These are phyloP conservation scores for Pleurotus ostreatus DNA, from an alignment of 768 basidiomycete genomes.

Conservation along the genomic window DNA sequence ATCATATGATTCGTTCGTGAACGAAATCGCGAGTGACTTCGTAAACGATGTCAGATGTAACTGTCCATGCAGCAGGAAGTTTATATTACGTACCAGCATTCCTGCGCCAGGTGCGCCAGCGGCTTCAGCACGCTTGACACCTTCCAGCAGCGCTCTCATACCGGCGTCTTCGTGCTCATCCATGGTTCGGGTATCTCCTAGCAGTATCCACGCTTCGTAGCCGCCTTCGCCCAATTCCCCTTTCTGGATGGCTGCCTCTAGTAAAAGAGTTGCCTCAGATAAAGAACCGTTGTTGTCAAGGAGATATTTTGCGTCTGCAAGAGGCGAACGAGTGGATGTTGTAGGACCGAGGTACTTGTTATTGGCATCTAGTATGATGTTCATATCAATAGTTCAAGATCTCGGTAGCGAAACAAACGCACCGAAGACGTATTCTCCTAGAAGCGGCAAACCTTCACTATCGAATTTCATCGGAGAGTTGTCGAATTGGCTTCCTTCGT, in stretches of 20 bases:
- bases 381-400: too few species aligned
- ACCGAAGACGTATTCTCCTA: slow-evolving; percentile 79
- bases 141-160: slow-evolving; percentile 74
- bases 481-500: slow-evolving; percentile 26
- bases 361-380: slow-evolving; percentile 46
- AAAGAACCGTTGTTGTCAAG: slow-evolving; percentile 81
- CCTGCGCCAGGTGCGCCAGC: slow-evolving; percentile 63
- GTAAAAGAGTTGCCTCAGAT: slow-evolving; percentile 78
- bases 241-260: slow-evolving; percentile 88
- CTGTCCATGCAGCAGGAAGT: background rate
- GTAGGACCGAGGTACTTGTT: slow-evolving; percentile 67
- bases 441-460: slow-evolving; percentile 66
- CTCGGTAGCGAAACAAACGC: slow-evolving; percentile 17
- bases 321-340: slow-evolving; percentile 40
- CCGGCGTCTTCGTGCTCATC: slow-evolving; percentile 83
- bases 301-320: slow-evolving; percentile 73
- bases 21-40: slow-evolving; percentile 92
- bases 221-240: slow-evolving; percentile 78
- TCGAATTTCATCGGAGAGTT: slow-evolving; percentile 18
- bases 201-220: slow-evolving; percentile 87
- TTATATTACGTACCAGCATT: slow-evolving; percentile 56
- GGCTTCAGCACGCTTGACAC: slow-evolving; percentile 62
- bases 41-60: background rate
- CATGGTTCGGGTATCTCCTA: slow-evolving; percentile 89
- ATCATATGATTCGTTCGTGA: slow-evolving; percentile 92